A percentile compares a stretch with the other conserved stretches of the same genome.
These are phyloP conservation scores for Aspergillus sp. DNA, from an alignment of 2,329 filamentous ascomycete species.

Conservation along the genomic window DNA sequence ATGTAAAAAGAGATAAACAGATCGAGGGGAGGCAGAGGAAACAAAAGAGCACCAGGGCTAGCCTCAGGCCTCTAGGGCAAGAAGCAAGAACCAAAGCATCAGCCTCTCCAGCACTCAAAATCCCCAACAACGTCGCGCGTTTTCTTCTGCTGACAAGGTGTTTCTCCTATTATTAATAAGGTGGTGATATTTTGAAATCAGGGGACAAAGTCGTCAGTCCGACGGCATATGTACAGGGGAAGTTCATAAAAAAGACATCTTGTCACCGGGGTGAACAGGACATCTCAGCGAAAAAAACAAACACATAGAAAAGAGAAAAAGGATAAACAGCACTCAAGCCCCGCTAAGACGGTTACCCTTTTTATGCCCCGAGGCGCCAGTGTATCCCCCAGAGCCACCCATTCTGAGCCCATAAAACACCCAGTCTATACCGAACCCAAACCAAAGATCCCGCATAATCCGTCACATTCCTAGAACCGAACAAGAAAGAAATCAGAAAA, in stretches of 20 bases:
- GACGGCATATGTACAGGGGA: conserved; percentile 29
- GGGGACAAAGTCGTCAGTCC: background rate
- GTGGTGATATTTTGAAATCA: background rate
- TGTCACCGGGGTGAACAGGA: background rate
- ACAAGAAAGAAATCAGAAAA: conserved; percentile 15
- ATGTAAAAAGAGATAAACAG: background rate
- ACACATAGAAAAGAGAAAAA: conserved; percentile 12
- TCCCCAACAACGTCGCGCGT: too few relatives aligned
- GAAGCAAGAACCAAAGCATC: background rate
- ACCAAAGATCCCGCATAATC: conserved; percentile 8
- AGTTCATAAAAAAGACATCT: conserved; percentile 8
- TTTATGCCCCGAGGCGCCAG: conserved; percentile 26
- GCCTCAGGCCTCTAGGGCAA: background rate
- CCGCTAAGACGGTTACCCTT: conserved; percentile 23
- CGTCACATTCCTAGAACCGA: conserved; percentile 12
- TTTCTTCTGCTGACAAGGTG: too few relatives aligned
- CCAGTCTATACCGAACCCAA: conserved; percentile 32
- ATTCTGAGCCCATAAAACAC: conserved; percentile 20
- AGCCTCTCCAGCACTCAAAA: too few relatives aligned
- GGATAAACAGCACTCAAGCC: conserved; percentile 18
- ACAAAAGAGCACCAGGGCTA: background rate
- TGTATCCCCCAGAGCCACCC: conserved; percentile 23
- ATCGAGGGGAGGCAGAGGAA: background rate
- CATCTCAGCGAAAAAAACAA: conserved; percentile 7
- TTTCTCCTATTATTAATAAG: background rate